A percentile compares a stretch with the other conserved stretches of the same genome.
phyloP scores from a whole-genome alignment of 495 filamentous ascomycete genomes.

The Lentithecium fluviatile region DNA sequence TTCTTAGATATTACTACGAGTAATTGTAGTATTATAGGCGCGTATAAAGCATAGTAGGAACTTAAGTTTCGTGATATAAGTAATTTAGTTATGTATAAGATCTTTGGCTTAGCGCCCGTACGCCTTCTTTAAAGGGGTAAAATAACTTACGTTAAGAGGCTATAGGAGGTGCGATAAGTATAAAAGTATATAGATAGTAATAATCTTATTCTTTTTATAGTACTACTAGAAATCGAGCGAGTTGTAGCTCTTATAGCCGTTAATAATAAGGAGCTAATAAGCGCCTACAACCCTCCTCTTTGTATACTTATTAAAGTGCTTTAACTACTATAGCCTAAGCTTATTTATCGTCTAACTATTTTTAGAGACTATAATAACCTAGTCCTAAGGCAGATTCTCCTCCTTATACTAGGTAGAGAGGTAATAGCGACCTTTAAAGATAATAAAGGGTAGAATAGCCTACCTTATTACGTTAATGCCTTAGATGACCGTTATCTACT shows the following conservation, averaged over 20 bases:
- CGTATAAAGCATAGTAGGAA: not conserved
- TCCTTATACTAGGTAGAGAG: not conserved
- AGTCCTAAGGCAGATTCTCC: not conserved
- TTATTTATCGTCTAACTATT: conserved; percentile 3
- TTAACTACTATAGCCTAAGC: not conserved
- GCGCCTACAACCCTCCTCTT: not conserved
- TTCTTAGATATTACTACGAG: not conserved
- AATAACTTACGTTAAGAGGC: not conserved
- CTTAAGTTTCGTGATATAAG: not conserved
- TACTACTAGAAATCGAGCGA: not conserved
- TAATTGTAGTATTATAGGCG: not conserved
- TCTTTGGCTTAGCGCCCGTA: not conserved
- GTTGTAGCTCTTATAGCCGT: conserved; percentile 3
- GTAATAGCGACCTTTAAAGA: not conserved
- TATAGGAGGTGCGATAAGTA: conserved; percentile 1
- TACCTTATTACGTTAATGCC: not conserved
- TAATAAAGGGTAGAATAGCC: conserved; percentile 3
- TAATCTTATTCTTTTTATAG: conserved; percentile 1
- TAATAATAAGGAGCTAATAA: conserved; percentile 1
- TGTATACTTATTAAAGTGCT: too few species aligned
- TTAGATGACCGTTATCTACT: conserved; percentile 1
- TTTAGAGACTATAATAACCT: not conserved
- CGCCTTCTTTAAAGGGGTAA: not conserved
- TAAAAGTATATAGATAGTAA: not conserved
- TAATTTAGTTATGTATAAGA: conserved; percentile 1